A percentile compares a stretch with the other conserved stretches of the same genome.
Evolutionary conservation across 257 asterid genomes (phyloP).

Genomic region (Voacanga thouarsii): DNA sequence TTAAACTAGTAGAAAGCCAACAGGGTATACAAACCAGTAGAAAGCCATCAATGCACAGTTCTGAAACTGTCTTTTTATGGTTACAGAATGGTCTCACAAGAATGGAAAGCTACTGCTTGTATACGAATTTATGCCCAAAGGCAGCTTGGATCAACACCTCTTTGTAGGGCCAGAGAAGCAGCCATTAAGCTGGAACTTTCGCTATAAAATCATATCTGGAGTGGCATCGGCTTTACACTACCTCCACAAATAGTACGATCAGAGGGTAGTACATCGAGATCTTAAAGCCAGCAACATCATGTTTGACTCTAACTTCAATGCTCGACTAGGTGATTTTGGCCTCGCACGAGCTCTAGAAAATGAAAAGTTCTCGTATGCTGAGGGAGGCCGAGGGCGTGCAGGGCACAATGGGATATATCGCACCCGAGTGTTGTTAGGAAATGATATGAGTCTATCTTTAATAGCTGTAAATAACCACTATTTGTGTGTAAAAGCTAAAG

Average conservation of each 20-base stretch:
- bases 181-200: constrained; percentile 60
- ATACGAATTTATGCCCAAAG: constrained; percentile 93
- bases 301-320: constrained; percentile 77
- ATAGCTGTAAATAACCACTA: too few relatives aligned
- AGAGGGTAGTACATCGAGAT: constrained; percentile 81
- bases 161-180: constrained; percentile 42
- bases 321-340: constrained; percentile 92
- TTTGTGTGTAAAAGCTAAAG: too few relatives aligned
- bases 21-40: background rate
- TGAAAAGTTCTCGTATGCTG: constrained; percentile 73
- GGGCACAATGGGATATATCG: constrained; percentile 92
- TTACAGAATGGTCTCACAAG: constrained; percentile 95
- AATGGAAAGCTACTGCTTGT: constrained; percentile 75
- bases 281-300: constrained; percentile 91
- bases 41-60: background rate
- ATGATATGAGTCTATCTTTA: too few relatives aligned
- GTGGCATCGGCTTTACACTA: constrained; percentile 89
- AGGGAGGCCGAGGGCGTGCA: constrained; percentile 76
- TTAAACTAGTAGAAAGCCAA: too few relatives aligned
- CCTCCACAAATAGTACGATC: constrained; percentile 83
- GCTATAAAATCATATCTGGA: constrained; percentile 63
- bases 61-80: constrained; percentile 10
- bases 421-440: too few relatives aligned
- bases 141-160: constrained; percentile 82
- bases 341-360: constrained; percentile 89